phyloP scores from a whole-genome alignment of 768 basidiomycete genomes.

The Kwoniella sp. region DNA sequence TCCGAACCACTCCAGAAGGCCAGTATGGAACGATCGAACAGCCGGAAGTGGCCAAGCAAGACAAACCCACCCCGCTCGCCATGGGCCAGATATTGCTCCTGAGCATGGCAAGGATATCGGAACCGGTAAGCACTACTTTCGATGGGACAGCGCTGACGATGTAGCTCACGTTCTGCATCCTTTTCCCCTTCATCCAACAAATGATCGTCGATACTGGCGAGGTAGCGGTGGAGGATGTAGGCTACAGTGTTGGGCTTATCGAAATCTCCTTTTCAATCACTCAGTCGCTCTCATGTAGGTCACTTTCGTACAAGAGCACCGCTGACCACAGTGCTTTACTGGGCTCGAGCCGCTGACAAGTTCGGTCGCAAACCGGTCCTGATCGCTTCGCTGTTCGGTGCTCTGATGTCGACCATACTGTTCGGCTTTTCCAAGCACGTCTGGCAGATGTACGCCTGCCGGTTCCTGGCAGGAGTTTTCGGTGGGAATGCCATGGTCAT shows the following conservation, averaged over 20 bases:
- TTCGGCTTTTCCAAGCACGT: conserved; percentile 21
- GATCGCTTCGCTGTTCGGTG: conserved; percentile 22
- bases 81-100: conserved; percentile 20
- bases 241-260: conserved; percentile 22
- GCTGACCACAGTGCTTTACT: conserved; percentile 10
- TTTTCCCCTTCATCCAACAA: conserved; percentile 25
- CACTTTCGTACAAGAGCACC: background rate
- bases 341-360: conserved; percentile 20
- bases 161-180: conserved; percentile 24
- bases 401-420: conserved; percentile 9
- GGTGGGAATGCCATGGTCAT: conserved; percentile 28
- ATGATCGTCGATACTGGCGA: conserved; percentile 27
- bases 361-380: conserved; percentile 24
- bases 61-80: conserved; percentile 14
- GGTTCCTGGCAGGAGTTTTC: conserved; percentile 22
- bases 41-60: too few relatives aligned
- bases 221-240: conserved; percentile 21
- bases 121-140: conserved; percentile 11
- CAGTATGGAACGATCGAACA: conserved; percentile 7
- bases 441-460: conserved; percentile 24
- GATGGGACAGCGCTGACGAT: background rate
- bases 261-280: conserved; percentile 25
- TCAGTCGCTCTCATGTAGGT: conserved; percentile 20
- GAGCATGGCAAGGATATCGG: conserved; percentile 20
- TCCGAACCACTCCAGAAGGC: background rate